Percentiles rank a stretch among this genome's conserved stretches.
Evolutionary conservation across 176 grass and related monocot species (phyloP).

Genomic region (Zea luxurians): DNA sequence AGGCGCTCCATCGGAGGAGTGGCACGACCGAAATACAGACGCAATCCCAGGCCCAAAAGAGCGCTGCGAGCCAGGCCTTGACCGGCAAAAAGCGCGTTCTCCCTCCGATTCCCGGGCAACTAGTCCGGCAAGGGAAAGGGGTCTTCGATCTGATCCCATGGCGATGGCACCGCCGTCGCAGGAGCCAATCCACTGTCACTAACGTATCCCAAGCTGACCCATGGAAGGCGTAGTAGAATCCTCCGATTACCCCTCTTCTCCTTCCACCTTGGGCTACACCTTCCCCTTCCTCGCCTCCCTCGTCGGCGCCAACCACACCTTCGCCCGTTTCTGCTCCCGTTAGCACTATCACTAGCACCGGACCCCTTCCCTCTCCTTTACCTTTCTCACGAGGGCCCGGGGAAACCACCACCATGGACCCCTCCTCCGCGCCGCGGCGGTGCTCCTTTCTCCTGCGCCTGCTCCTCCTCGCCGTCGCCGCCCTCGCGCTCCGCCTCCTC

Average conservation of each 20-base stretch:
- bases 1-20: not conserved
- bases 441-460: conserved; percentile 35
- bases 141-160: not conserved
- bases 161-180: not conserved
- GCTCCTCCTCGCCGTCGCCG: conserved; percentile 49
- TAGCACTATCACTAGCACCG: conserved; percentile 3
- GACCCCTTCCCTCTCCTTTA: not conserved
- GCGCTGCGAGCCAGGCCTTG: no score
- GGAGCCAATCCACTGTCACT: not conserved
- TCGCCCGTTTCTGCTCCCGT: conserved; percentile 70
- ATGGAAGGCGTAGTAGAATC: not conserved
- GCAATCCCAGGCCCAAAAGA: not conserved
- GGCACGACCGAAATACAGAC: not conserved
- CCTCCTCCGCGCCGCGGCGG: conserved; percentile 9
- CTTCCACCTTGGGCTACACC: not conserved
- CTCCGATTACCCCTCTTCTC: not conserved
- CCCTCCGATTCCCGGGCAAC: not conserved
- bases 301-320: conserved; percentile 74
- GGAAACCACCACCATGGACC: not conserved
- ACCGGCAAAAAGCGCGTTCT: not conserved
- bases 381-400: no score
- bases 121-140: no score
- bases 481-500: conserved; percentile 56
- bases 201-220: not conserved
- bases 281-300: conserved; percentile 2